These are phyloP conservation scores for Chlorella sorokiniana DNA, from an alignment of 139 green algal genomes.

Conservation along the genomic window DNA sequence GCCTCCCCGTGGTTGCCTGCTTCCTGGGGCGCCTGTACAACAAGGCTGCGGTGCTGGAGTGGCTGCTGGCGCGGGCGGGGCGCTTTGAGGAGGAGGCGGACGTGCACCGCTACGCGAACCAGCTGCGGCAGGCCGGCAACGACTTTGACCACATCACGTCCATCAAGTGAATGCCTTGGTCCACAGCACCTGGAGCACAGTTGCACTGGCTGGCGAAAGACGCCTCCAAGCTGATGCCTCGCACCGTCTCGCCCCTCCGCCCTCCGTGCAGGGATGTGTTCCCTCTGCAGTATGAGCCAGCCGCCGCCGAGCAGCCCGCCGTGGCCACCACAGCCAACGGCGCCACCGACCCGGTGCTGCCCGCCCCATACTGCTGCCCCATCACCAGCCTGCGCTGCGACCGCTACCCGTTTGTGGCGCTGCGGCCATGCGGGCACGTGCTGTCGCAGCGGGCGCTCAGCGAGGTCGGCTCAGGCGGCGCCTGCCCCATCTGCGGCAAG, in stretches of 20 bases:
- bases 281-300: constrained; percentile 12
- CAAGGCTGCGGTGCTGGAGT: constrained; percentile 55
- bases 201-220: not conserved
- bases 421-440: constrained; percentile 41
- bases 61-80: constrained; percentile 43
- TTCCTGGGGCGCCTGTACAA: constrained; percentile 57
- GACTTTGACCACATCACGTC: constrained; percentile 45
- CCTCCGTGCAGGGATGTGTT: constrained; percentile 49
- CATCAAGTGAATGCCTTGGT: not conserved
- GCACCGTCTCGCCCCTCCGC: too few species aligned
- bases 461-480: not conserved
- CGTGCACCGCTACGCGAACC: constrained; percentile 46
- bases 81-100: constrained; percentile 33
- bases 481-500: constrained; percentile 14
- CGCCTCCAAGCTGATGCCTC: too few species aligned
- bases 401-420: constrained; percentile 35
- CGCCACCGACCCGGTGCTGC: constrained; percentile 1
- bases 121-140: constrained; percentile 24
- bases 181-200: not conserved
- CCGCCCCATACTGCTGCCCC: constrained; percentile 31
- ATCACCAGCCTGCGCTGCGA: constrained; percentile 40
- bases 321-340: constrained; percentile 2
- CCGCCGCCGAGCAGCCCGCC: not conserved
- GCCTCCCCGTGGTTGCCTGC: constrained; percentile 47
- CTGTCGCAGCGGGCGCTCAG: constrained; percentile 37